Conservation (phyloP, 805 yeast species). For the Yamadazyma sp. region DNA sequence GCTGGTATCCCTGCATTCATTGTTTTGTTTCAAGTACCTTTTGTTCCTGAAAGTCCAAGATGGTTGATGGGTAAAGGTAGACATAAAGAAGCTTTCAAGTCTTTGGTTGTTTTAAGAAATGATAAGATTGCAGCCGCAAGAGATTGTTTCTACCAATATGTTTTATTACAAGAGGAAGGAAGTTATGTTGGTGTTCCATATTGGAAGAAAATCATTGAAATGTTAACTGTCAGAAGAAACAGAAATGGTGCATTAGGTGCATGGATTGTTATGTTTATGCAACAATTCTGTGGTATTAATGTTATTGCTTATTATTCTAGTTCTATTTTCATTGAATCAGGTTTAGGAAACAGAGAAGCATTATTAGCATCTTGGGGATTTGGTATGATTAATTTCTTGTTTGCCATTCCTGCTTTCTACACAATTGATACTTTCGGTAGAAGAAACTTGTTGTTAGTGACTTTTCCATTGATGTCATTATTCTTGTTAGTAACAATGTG, state of each 20-base stretch:
- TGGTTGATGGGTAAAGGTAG: constrained; percentile 60
- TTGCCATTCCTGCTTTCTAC: constrained; percentile 79
- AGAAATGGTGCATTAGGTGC: constrained; percentile 81
- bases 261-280: constrained; percentile 83
- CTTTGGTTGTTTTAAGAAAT: constrained; percentile 46
- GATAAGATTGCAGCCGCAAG: constrained; percentile 57
- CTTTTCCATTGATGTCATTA: constrained; percentile 62
- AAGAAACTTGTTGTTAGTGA: constrained; percentile 51
- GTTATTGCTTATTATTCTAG: constrained; percentile 86
- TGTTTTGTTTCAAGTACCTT: constrained; percentile 47
- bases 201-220: constrained; percentile 46
- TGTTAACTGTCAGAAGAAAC: constrained; percentile 72
- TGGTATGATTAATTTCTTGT: constrained; percentile 75
- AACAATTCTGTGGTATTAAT: constrained; percentile 88
- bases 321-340: constrained; percentile 66
- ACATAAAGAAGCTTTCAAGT: constrained; percentile 48
- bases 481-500: constrained; percentile 63
- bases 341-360: constrained; percentile 59
- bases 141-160: constrained; percentile 58
- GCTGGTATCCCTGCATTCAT: constrained; percentile 56
- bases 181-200: constrained; percentile 43
- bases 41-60: constrained; percentile 69
- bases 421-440: constrained; percentile 80
- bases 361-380: constrained; percentile 83
- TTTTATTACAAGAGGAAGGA: constrained; percentile 58